Evolutionary conservation across 257 asterid genomes (phyloP).

Genomic region (Petunia secreta): DNA sequence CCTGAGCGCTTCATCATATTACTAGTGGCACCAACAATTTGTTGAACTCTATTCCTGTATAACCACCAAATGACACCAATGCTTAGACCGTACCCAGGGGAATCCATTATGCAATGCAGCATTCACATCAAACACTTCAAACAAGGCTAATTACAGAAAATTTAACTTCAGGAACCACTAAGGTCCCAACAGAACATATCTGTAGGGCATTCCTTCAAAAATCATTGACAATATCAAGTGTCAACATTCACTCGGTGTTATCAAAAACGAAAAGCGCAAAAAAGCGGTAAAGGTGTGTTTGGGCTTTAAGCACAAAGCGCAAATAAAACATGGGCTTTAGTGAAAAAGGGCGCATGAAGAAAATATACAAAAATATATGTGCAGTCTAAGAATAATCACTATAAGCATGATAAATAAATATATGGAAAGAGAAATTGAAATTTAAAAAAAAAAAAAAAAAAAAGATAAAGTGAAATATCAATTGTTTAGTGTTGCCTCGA

Average conservation of each 20-base stretch:
- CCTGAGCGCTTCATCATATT: conserved; percentile 63
- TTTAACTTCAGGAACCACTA: conserved; percentile 18
- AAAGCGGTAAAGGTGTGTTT: no score
- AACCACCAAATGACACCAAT: conserved; percentile 33
- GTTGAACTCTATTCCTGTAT: conserved; percentile 88
- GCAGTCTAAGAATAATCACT: no score
- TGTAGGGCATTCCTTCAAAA: not conserved
- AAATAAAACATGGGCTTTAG: no score
- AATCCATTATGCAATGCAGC: not conserved
- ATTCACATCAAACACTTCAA: conserved; percentile 11
- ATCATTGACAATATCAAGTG: not conserved
- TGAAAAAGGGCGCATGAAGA: no score
- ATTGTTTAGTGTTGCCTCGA: no score
- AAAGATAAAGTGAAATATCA: no score
- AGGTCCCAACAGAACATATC: conserved; percentile 13
- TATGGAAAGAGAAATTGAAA: no score
- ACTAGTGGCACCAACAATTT: conserved; percentile 77
- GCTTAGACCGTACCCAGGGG: conserved; percentile 21
- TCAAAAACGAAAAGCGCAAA: no score
- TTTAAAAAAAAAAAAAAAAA: no score
- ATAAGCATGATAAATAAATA: no score
- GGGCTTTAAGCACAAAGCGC: no score
- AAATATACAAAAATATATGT: no score
- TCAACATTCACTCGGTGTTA: not conserved
- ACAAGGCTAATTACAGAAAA: not conserved